Conservation (phyloP, 2,329 filamentous ascomycete genomes). For the Tolypocladium tundrense region DNA sequence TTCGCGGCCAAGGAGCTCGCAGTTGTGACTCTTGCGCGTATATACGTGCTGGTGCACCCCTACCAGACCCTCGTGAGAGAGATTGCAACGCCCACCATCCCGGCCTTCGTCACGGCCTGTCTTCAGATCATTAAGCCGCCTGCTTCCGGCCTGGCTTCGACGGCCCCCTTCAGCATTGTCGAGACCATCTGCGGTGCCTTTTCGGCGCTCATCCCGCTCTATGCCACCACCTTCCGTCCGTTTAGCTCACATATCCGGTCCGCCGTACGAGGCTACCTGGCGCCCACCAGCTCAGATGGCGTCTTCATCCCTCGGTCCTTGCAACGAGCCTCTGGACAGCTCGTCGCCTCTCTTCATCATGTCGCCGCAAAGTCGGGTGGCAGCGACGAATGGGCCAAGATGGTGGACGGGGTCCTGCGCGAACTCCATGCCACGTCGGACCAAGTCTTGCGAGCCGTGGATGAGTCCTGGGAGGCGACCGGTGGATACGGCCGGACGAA, state of each 20-base stretch:
- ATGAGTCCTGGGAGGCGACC: conserved; percentile 72
- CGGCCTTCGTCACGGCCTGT: conserved; percentile 63
- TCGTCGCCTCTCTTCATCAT: conserved; percentile 64
- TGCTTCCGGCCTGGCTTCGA: conserved; percentile 13
- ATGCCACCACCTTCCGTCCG: conserved; percentile 74
- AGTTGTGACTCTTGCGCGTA: conserved; percentile 67
- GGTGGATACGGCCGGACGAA: conserved; percentile 35
- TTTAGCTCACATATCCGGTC: conserved; percentile 58
- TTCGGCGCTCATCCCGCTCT: conserved; percentile 61
- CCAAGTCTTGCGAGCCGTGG: conserved; percentile 64
- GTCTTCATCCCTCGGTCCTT: conserved; percentile 40
- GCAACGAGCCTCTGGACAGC: conserved; percentile 46
- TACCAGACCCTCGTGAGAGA: conserved; percentile 78
- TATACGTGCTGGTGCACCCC: conserved; percentile 73
- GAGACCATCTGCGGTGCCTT: conserved; percentile 65
- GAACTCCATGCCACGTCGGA: conserved; percentile 64
- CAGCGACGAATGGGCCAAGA: conserved; percentile 67
- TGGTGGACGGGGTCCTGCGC: conserved; percentile 50
- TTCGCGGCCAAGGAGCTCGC: conserved; percentile 64
- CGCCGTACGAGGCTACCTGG: conserved; percentile 49
- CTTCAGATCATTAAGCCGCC: conserved; percentile 51
- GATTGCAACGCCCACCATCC: conserved; percentile 74
- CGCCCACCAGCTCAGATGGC: conserved; percentile 48
- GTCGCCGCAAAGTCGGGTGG: conserved; percentile 73
- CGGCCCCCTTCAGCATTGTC: conserved; percentile 38